These are phyloP conservation scores for Metschnikowia cubensis DNA, from an alignment of 805 yeast genomes.

Conservation along the genomic window DNA sequence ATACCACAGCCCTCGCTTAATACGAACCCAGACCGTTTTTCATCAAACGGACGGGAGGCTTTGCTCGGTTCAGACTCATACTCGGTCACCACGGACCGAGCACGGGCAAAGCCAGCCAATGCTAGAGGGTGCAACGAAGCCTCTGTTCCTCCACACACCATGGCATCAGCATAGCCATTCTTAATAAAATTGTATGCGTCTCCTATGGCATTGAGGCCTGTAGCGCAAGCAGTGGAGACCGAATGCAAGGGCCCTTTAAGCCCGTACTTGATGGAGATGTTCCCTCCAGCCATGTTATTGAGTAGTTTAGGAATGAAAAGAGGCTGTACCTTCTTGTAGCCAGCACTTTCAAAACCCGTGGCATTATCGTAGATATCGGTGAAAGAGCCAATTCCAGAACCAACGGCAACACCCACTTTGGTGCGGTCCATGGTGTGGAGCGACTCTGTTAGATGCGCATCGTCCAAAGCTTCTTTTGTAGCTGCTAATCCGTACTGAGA, in stretches of 20 bases:
- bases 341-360: slow-evolving; percentile 41
- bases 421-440: slow-evolving; percentile 39
- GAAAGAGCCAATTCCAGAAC: slow-evolving; percentile 89
- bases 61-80: slow-evolving; percentile 56
- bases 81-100: slow-evolving; percentile 68
- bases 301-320: slow-evolving; percentile 78
- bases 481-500: slow-evolving; percentile 79
- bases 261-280: slow-evolving; percentile 73
- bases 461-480: slow-evolving; percentile 69
- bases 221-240: slow-evolving; percentile 93
- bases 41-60: slow-evolving; percentile 88
- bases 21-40: slow-evolving; percentile 77
- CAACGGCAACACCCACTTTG: slow-evolving; percentile 72
- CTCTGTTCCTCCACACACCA: slow-evolving; percentile 95
- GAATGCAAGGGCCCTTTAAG: slow-evolving; percentile 84
- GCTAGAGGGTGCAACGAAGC: slow-evolving; percentile 82
- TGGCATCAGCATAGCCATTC: slow-evolving; percentile 77
- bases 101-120: slow-evolving; percentile 86
- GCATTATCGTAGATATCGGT: slow-evolving; percentile 67
- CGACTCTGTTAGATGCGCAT: slow-evolving; percentile 44
- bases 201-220: slow-evolving; percentile 91
- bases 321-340: slow-evolving; percentile 74
- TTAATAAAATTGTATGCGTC: slow-evolving; percentile 82
- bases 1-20: slow-evolving; percentile 92
- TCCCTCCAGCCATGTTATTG: slow-evolving; percentile 93